These are phyloP conservation scores for Ganoderma lucidum DNA, from an alignment of 1,284 basidiomycete genomes.

Conservation along the genomic window DNA sequence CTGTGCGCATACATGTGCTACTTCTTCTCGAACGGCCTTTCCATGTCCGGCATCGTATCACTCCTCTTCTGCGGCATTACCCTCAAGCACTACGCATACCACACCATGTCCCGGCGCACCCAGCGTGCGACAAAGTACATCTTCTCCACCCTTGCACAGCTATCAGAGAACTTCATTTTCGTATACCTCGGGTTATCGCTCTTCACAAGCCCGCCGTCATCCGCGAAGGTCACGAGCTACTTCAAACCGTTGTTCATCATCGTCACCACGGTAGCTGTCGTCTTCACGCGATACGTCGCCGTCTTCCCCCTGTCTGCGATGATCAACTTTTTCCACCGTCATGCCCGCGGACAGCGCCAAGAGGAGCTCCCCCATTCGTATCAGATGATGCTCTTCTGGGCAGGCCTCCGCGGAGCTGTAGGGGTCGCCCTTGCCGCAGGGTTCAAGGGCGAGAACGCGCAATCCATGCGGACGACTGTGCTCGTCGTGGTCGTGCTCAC, in stretches of 20 bases:
- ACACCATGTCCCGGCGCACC: conserved; percentile 97
- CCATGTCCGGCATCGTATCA: conserved; percentile 98
- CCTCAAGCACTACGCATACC: conserved; percentile 98
- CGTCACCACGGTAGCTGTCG: conserved; percentile 89
- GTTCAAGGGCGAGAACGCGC: conserved; percentile 91
- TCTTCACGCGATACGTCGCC: conserved; percentile 94
- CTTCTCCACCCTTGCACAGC: conserved; percentile 90
- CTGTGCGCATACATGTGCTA: conserved; percentile 97
- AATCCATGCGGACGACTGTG: conserved; percentile 92
- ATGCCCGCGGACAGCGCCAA: conserved; percentile 82
- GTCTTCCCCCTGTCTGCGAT: conserved; percentile 97
- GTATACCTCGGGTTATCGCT: conserved; percentile 97
- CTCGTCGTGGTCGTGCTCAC: conserved; percentile 96
- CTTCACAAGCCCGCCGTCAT: conserved; percentile 84
- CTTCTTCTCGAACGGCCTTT: conserved; percentile 96
- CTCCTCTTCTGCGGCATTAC: conserved; percentile 99
- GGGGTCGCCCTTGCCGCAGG: conserved; percentile 97
- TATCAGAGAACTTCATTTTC: conserved; percentile 99
- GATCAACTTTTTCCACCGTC: conserved; percentile 91
- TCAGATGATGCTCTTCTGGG: conserved; percentile 99
- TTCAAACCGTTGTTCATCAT: conserved; percentile 97
- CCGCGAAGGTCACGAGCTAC: conserved; percentile 80
- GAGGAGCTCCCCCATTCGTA: conserved; percentile 96
- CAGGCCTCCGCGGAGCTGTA: conserved; percentile 94
- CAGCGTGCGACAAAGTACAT: conserved; percentile 97